These are phyloP conservation scores for Zygosaccharomyces bailii DNA, from an alignment of 805 yeast species.

Conservation along the genomic window DNA sequence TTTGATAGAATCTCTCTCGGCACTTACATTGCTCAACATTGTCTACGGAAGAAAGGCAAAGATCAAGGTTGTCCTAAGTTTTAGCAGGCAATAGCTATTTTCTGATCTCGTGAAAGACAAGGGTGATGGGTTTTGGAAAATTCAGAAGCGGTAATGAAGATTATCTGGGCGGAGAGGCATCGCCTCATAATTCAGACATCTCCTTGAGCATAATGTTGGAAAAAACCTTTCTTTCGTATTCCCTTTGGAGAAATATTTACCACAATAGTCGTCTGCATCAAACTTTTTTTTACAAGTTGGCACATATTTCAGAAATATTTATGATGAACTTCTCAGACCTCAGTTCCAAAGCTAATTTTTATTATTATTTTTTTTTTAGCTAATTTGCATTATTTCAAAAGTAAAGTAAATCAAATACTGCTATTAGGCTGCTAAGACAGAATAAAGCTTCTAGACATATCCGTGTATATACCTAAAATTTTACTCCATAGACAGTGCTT, in stretches of 20 bases:
- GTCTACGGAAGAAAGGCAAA: neutral
- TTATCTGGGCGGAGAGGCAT: neutral
- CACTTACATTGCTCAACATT: neutral
- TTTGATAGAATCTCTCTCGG: neutral
- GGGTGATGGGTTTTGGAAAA: neutral
- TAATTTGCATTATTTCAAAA: neutral
- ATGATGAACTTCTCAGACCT: neutral
- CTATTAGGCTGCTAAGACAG: neutral
- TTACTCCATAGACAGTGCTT: neutral
- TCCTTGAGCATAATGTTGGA: neutral
- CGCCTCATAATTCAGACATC: neutral
- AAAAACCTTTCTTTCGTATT: neutral
- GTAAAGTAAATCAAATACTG: neutral
- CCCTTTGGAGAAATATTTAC: neutral
- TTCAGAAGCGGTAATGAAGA: neutral
- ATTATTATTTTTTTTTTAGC: neutral
- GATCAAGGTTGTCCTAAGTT: neutral
- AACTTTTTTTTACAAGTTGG: neutral
- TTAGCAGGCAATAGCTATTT: neutral
- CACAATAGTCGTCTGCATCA: neutral
- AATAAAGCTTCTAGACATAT: neutral
- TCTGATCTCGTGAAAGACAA: neutral
- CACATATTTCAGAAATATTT: neutral
- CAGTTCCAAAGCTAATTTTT: neutral
- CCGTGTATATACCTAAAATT: neutral